These are phyloP conservation scores for Fusarium irregulare DNA, from an alignment of 2,329 filamentous ascomycete genomes.

Conservation along the genomic window DNA sequence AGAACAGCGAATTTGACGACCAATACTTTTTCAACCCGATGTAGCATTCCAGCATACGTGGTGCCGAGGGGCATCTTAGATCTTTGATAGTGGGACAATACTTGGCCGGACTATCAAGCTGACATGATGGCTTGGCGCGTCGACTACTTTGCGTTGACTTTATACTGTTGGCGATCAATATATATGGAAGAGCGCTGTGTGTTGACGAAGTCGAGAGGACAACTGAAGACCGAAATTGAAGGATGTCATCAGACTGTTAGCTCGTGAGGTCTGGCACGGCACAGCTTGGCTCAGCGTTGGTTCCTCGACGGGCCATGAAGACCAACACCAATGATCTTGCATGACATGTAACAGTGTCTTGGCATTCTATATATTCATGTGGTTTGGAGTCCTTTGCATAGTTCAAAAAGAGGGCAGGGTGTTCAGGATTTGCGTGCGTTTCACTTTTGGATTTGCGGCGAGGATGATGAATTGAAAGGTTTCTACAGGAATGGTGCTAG, in stretches of 20 bases:
- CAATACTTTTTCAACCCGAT: conserved; percentile 55
- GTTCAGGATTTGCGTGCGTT: conserved; percentile 9
- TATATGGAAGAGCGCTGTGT: background rate
- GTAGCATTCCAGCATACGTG: background rate
- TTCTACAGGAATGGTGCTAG: conserved; percentile 17
- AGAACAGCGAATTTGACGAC: conserved; percentile 60
- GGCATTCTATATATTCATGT: background rate
- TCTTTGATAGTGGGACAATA: background rate
- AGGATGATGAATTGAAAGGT: conserved; percentile 3
- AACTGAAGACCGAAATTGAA: background rate
- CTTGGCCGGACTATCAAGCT: background rate
- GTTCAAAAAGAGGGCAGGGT: conserved; percentile 9
- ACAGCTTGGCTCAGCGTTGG: conserved; percentile 4
- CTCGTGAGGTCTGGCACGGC: background rate
- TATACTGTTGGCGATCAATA: background rate
- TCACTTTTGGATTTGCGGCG: background rate
- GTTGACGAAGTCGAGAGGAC: background rate
- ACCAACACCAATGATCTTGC: background rate
- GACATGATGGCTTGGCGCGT: background rate
- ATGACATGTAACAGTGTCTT: conserved; percentile 4
- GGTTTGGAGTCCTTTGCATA: background rate
- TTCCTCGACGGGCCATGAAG: background rate
- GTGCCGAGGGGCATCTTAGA: background rate
- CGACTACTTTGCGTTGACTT: background rate
- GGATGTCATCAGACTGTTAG: background rate